phyloP scores from a whole-genome alignment of 1,284 basidiomycete genomes.

The Leucoagaricus sp. region DNA sequence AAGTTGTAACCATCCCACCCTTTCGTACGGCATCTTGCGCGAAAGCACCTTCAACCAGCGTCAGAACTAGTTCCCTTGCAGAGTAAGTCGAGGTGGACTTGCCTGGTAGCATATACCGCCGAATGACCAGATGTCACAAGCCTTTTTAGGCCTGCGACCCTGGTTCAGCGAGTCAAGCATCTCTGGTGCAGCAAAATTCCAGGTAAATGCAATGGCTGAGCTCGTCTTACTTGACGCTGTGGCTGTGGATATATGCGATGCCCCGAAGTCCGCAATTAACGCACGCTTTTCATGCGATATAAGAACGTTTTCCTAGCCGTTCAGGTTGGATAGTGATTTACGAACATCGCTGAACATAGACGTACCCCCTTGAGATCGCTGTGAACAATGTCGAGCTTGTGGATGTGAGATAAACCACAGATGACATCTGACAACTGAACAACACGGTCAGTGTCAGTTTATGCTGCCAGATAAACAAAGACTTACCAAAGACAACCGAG shows the following conservation, averaged over 20 bases:
- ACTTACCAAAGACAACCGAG: neutral
- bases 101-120: conserved; percentile 1
- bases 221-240: neutral
- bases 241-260: neutral
- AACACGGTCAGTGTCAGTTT: neutral
- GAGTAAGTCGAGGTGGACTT: too few relatives aligned
- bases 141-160: neutral
- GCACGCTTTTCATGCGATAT: neutral
- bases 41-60: too few relatives aligned
- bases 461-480: too few relatives aligned
- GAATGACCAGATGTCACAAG: neutral
- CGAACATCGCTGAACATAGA: neutral
- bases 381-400: neutral
- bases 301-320: neutral
- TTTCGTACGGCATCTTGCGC: too few relatives aligned
- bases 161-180: neutral
- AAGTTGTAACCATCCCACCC: too few relatives aligned
- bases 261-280: neutral
- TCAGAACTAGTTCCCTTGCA: too few relatives aligned
- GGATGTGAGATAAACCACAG: neutral
- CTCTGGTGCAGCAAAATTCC: neutral
- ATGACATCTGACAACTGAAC: neutral
- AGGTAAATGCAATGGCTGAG: neutral
- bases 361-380: neutral
- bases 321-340: neutral